Conservation (phyloP, 805 yeast genomes). For the Metschnikowia colocasiae region DNA sequence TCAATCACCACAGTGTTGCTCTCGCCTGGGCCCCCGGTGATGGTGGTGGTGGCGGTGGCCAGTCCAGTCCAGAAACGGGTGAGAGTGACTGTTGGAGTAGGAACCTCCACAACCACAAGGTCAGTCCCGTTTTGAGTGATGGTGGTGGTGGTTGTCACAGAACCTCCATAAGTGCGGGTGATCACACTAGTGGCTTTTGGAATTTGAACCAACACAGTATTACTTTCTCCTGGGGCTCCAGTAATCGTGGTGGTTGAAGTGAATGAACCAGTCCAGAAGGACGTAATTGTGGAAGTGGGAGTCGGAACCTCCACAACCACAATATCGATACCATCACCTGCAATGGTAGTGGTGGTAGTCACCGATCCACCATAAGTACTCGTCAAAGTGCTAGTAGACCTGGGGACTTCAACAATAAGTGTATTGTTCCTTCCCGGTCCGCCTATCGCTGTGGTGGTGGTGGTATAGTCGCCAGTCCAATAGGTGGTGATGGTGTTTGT, state of each 20-base stretch:
- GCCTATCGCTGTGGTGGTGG: slow-evolving; percentile 9
- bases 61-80: slow-evolving; percentile 2
- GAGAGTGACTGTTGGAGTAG: slow-evolving; percentile 12
- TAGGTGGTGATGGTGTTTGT: slow-evolving; percentile 4
- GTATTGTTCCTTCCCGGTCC: too few relatives aligned
- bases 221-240: slow-evolving; percentile 5
- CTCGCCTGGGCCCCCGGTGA: slow-evolving; percentile 4
- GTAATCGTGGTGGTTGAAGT: slow-evolving; percentile 8
- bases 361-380: not conserved
- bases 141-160: slow-evolving; percentile 3
- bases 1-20: slow-evolving; percentile 10
- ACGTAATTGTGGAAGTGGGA: slow-evolving; percentile 10
- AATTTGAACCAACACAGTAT: slow-evolving; percentile 12
- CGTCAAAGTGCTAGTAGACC: slow-evolving; percentile 8
- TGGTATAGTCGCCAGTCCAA: slow-evolving; percentile 3
- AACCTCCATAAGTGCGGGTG: too few relatives aligned
- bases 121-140: not conserved
- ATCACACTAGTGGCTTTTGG: too few relatives aligned
- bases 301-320: slow-evolving; percentile 4
- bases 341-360: not conserved
- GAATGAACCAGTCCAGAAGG: slow-evolving; percentile 6
- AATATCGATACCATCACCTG: not conserved
- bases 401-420: slow-evolving; percentile 12
- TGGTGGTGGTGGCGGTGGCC: slow-evolving; percentile 6
- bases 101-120: slow-evolving; percentile 15